A percentile compares a stretch with the other conserved stretches of the same genome.
Conservation (phyloP, 495 filamentous ascomycete species). For the Penicillium paxilli region DNA sequence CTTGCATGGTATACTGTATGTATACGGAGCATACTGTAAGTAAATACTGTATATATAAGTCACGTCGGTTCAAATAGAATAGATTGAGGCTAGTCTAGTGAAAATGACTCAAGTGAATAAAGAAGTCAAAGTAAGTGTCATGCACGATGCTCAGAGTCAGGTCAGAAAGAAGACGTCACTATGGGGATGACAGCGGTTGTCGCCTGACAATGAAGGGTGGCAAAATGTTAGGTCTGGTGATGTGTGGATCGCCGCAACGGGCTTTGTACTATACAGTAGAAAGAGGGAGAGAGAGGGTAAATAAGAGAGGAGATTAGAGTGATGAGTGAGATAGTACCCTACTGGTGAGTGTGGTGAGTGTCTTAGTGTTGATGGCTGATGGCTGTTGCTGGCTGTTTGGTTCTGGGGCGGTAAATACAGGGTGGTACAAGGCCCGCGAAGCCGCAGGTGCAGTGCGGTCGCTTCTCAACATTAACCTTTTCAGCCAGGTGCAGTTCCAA, state of each 20-base stretch:
- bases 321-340: background rate
- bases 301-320: background rate
- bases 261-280: background rate
- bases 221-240: slow-evolving; percentile 20
- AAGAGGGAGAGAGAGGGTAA: background rate
- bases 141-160: background rate
- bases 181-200: slow-evolving; percentile 14
- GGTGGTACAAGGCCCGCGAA: slow-evolving; percentile 3
- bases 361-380: too few relatives aligned
- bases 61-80: background rate
- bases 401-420: background rate
- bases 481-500: slow-evolving; percentile 14
- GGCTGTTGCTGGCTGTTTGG: background rate
- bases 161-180: slow-evolving; percentile 8
- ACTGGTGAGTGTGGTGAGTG: background rate
- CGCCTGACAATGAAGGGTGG: slow-evolving; percentile 21
- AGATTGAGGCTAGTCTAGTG: background rate
- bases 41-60: background rate
- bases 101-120: background rate
- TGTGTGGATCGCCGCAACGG: slow-evolving; percentile 17
- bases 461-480: slow-evolving; percentile 19
- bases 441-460: slow-evolving; percentile 1
- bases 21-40: background rate
- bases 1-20: background rate
- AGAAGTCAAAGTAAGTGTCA: background rate